Conservation (phyloP, 2,329 filamentous ascomycete genomes). For the Proliferodiscus dingleyae region DNA sequence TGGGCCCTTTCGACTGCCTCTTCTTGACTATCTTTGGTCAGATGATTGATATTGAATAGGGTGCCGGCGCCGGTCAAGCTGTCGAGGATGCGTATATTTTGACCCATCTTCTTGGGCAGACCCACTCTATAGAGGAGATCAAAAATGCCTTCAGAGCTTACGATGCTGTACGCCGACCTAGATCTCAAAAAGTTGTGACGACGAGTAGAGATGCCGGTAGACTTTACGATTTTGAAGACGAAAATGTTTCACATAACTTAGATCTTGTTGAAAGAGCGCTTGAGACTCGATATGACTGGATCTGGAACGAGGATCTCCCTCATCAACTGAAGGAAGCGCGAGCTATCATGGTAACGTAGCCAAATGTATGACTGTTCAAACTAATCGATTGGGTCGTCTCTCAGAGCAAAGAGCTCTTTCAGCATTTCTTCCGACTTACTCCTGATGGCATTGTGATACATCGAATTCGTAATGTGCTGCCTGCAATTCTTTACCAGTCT, state of each 20-base stretch:
- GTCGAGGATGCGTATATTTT: slow-evolving; percentile 48
- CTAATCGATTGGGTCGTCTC: slow-evolving; percentile 62
- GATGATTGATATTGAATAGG: too few species aligned
- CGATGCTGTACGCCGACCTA: slow-evolving; percentile 41
- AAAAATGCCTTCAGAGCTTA: slow-evolving; percentile 46
- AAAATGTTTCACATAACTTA: slow-evolving; percentile 33
- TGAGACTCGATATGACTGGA: slow-evolving; percentile 33
- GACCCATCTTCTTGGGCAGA: slow-evolving; percentile 42
- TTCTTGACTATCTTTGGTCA: too few species aligned
- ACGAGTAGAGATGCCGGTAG: slow-evolving; percentile 25
- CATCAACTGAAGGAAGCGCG: slow-evolving; percentile 35
- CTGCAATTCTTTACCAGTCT: slow-evolving; percentile 69
- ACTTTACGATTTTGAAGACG: slow-evolving; percentile 42
- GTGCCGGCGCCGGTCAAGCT: slow-evolving; percentile 53
- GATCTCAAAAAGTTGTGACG: slow-evolving; percentile 28
- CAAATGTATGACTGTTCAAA: slow-evolving; percentile 5
- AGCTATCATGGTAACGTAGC: slow-evolving; percentile 28
- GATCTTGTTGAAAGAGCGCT: slow-evolving; percentile 35
- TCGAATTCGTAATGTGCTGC: slow-evolving; percentile 76
- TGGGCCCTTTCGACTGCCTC: too few species aligned
- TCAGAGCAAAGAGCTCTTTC: slow-evolving; percentile 67
- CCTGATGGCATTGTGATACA: slow-evolving; percentile 82
- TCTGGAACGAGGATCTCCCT: slow-evolving; percentile 34
- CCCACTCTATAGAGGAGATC: slow-evolving; percentile 32
- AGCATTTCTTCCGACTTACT: slow-evolving; percentile 71